Evolutionary conservation across 2,329 filamentous ascomycete species (phyloP).

Genomic region (Macrophomina tecta): DNA sequence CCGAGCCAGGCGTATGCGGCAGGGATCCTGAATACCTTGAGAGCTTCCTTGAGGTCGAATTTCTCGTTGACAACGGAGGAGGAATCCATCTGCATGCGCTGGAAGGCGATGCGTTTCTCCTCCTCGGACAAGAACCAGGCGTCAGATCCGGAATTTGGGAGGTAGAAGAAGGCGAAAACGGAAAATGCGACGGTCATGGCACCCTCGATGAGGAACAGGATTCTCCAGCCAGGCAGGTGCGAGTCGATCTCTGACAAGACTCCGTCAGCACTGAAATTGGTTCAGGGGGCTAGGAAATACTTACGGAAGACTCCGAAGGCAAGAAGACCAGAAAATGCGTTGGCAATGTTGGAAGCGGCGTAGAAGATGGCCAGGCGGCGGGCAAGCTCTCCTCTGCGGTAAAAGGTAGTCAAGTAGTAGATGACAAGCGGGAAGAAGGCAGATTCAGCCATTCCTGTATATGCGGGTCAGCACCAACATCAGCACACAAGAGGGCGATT

Average conservation of each 20-base stretch:
- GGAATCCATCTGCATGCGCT: slow-evolving; percentile 77
- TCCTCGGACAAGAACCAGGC: slow-evolving; percentile 70
- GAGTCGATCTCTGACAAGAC: slow-evolving; percentile 46
- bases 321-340: slow-evolving; percentile 67
- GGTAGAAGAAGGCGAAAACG: slow-evolving; percentile 70
- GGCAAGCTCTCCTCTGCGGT: slow-evolving; percentile 73
- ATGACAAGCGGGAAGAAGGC: slow-evolving; percentile 75
- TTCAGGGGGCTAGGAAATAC: not conserved
- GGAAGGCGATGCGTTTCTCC: slow-evolving; percentile 71
- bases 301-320: slow-evolving; percentile 66
- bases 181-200: slow-evolving; percentile 64
- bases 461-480: not conserved
- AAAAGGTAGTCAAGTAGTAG: slow-evolving; percentile 68
- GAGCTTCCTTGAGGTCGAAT: slow-evolving; percentile 59
- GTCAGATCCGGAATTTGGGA: slow-evolving; percentile 68
- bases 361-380: slow-evolving; percentile 76
- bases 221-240: slow-evolving; percentile 65
- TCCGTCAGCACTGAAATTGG: slow-evolving; percentile 45
- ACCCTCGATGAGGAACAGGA: slow-evolving; percentile 69
- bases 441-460: slow-evolving; percentile 56
- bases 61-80: slow-evolving; percentile 67
- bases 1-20: slow-evolving; percentile 60
- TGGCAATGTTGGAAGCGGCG: slow-evolving; percentile 75
- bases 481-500: too few species aligned
- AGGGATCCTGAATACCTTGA: slow-evolving; percentile 61